Conservation (phyloP, 257 asterid genomes). For the Nicotiana undulata region DNA sequence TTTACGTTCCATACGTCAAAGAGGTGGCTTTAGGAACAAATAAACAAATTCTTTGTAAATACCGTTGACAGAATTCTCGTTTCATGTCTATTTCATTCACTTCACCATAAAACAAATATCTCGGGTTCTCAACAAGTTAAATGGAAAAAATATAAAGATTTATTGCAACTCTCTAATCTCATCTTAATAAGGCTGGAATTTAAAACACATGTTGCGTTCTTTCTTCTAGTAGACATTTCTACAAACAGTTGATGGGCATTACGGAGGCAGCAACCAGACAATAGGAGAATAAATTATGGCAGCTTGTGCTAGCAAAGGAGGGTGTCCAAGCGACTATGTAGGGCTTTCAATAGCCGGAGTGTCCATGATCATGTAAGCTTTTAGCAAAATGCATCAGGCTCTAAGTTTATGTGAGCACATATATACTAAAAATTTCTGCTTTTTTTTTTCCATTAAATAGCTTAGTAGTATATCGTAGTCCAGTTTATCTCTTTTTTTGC, state of each 20-base stretch:
- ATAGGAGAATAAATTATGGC: constrained; percentile 35
- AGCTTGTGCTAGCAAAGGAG: constrained; percentile 64
- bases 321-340: constrained; percentile 76
- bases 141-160: too few species aligned
- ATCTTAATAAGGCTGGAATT: too few species aligned
- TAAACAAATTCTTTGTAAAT: too few species aligned
- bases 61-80: too few species aligned
- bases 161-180: too few species aligned
- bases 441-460: not conserved
- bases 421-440: not conserved
- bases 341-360: constrained; percentile 55
- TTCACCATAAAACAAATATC: too few species aligned
- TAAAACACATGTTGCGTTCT: not conserved
- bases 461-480: not conserved
- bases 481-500: not conserved
- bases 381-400: not conserved
- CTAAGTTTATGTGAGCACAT: too few species aligned
- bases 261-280: constrained; percentile 10
- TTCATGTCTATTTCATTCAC: too few species aligned
- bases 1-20: too few species aligned
- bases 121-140: too few species aligned
- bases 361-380: constrained; percentile 44
- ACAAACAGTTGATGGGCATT: constrained; percentile 23
- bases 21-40: too few species aligned
- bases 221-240: constrained; percentile 13